A percentile compares a stretch with the other conserved stretches of the same genome.
These are phyloP conservation scores for Venturia asperata DNA, from an alignment of 2,329 filamentous ascomycete species.

Conservation along the genomic window DNA sequence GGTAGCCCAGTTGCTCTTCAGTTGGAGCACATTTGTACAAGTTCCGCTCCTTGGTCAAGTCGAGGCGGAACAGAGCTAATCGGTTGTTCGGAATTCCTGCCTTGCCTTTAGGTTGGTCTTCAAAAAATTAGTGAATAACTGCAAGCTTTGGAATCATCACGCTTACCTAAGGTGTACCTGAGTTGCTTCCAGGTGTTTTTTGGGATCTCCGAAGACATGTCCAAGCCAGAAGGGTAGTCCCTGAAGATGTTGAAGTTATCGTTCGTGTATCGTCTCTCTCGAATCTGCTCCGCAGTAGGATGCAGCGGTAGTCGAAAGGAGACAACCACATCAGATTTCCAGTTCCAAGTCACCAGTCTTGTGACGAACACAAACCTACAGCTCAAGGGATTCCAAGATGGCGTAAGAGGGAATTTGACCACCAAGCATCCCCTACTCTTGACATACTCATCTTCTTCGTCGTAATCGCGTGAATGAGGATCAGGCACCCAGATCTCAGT, in stretches of 20 bases:
- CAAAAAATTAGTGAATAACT: slow-evolving; percentile 21
- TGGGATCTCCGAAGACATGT: slow-evolving; percentile 40
- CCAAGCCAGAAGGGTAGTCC: slow-evolving; percentile 44
- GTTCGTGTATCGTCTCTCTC: slow-evolving; percentile 50
- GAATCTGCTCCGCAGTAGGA: slow-evolving; percentile 52
- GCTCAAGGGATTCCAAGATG: slow-evolving; percentile 29
- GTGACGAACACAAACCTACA: slow-evolving; percentile 31
- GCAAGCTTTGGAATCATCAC: background rate
- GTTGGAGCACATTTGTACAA: slow-evolving; percentile 56
- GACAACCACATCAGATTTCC: slow-evolving; percentile 42
- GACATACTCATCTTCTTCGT: slow-evolving; percentile 42
- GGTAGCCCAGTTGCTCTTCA: slow-evolving; percentile 53
- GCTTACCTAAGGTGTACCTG: background rate
- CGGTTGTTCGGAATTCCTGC: slow-evolving; percentile 61
- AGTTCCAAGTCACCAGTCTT: slow-evolving; percentile 24
- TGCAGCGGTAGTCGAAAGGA: slow-evolving; percentile 61
- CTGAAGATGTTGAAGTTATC: slow-evolving; percentile 61
- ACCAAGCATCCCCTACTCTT: slow-evolving; percentile 55
- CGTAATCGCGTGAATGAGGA: slow-evolving; percentile 46
- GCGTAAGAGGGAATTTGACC: slow-evolving; percentile 54
- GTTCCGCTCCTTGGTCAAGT: slow-evolving; percentile 50
- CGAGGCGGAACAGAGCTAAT: slow-evolving; percentile 61
- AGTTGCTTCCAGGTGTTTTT: slow-evolving; percentile 45
- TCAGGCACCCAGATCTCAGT: slow-evolving; percentile 65
- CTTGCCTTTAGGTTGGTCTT: slow-evolving; percentile 52